phyloP scores from a whole-genome alignment of 164 flowering plant genomes.

The Chloranthus sessilifolius region DNA sequence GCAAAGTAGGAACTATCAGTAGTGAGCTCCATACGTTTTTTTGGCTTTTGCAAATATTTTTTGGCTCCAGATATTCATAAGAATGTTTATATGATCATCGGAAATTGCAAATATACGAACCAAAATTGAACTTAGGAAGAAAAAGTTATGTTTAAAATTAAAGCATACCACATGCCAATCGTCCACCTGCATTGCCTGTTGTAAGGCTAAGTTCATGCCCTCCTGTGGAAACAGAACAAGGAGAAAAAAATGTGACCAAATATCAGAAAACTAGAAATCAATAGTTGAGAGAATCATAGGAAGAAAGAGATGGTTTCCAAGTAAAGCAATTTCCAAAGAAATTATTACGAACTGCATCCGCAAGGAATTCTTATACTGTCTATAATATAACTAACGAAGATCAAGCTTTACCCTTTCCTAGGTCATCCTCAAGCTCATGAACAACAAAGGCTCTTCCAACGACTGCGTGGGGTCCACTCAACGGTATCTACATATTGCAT shows the following conservation, averaged over 20 bases:
- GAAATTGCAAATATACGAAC: not conserved
- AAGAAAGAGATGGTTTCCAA: not conserved
- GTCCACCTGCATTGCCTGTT: constrained; percentile 96
- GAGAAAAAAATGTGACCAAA: constrained; percentile 3
- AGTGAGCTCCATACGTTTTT: too few relatives aligned
- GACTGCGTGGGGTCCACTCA: constrained; percentile 74
- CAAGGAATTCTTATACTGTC: too few relatives aligned
- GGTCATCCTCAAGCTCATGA: constrained; percentile 95
- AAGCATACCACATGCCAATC: constrained; percentile 95
- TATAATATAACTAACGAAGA: constrained; percentile 4
- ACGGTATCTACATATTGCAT: constrained; percentile 58
- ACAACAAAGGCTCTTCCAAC: constrained; percentile 93
- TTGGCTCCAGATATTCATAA: too few relatives aligned
- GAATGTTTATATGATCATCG: too few relatives aligned
- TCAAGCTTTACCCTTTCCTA: constrained; percentile 77
- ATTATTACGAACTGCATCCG: not conserved
- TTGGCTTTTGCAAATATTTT: too few relatives aligned
- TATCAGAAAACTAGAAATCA: not conserved
- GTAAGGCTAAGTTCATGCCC: constrained; percentile 91
- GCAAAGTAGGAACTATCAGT: too few relatives aligned
- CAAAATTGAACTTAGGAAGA: not conserved
- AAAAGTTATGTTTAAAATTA: not conserved
- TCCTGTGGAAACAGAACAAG: constrained; percentile 35
- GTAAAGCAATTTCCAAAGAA: not conserved
- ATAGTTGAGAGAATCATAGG: not conserved